Base-by-base conservation (phyloP, 345 rosid species). In the Anastatica hierochuntica region DNA sequence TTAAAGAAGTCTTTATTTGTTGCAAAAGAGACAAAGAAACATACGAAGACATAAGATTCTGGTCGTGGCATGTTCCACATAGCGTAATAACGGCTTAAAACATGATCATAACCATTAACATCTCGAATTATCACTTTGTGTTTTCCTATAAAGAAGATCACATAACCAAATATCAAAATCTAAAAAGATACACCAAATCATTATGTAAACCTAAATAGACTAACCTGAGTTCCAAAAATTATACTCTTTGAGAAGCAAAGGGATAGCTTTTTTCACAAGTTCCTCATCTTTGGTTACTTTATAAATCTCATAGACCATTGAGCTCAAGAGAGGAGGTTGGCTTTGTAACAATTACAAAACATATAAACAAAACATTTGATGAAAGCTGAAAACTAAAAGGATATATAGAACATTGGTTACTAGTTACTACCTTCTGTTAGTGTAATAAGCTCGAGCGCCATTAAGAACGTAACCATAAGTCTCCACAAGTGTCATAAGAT, bases 1-100 rank as follows among this genome's bases (percentile, higher is more conserved):
- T 21, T 21, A 21, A 21, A 2, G 5, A 5, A 21, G 24, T 5
- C 24, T 21, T 21, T 5, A 21, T 21, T 21, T 21, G 24, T 2
- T 21, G 24, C 24, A 21, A 2, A 21, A 21, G n/a, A n/a, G n/a
- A 21, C 24, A 21, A 42, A 37, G 14, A 66, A 67, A 71, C 85
- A 56, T 40, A 80, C 92, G 3, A 52, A 65, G 4, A 78, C 72
- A 11, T 72, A 50, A 50, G 85, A 69, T 74, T 94, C 97, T 5
- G 95, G 97, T 73, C 99, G 69, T 3, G 95, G 97, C 57, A 62
- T 72, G 74, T 88, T 70, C 99, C 97, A 94, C 81, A 72, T 75
- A 41, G 97, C 99, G 53, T 81, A 88, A 57, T 85, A 94, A 19
- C 95, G 83, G 62, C 78, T 80, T 34, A 85, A 66, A 46, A 31